Evolutionary conservation across 164 flowering plant genomes (phyloP).

Genomic region (Berberis thunbergii): DNA sequence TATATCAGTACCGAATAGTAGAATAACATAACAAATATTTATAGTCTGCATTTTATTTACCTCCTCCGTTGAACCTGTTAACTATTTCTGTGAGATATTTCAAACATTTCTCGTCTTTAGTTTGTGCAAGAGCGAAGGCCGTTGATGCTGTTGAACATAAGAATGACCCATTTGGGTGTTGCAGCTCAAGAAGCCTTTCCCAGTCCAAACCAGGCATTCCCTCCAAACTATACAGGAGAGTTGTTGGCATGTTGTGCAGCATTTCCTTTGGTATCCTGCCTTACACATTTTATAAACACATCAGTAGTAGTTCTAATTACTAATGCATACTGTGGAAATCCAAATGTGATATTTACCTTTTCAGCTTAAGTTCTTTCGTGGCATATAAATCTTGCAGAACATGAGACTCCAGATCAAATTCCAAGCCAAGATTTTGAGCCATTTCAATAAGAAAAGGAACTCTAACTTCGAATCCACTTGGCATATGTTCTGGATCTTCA

Average conservation of each 20-base stretch:
- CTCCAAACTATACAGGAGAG: constrained; percentile 85
- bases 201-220: constrained; percentile 79
- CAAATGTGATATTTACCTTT: not conserved
- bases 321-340: not conserved
- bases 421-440: not conserved
- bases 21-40: not conserved
- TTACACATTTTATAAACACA: constrained; percentile 4
- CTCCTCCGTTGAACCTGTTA: constrained; percentile 84
- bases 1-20: not conserved
- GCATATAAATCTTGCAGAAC: constrained; percentile 1
- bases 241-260: constrained; percentile 72
- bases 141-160: constrained; percentile 91
- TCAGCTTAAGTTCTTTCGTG: not conserved
- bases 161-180: constrained; percentile 80
- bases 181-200: constrained; percentile 71
- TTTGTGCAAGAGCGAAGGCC: constrained; percentile 82
- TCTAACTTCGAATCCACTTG: constrained; percentile 3
- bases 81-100: constrained; percentile 44
- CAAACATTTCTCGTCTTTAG: constrained; percentile 60
- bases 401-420: not conserved
- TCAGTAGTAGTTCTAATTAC: not conserved
- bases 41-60: constrained; percentile 20
- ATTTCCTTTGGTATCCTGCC: constrained; percentile 81
- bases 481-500: constrained; percentile 3
- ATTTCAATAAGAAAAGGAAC: constrained; percentile 3